These are phyloP conservation scores for Aquilaria sinensis DNA, from an alignment of 345 rosid species.

Conservation along the genomic window DNA sequence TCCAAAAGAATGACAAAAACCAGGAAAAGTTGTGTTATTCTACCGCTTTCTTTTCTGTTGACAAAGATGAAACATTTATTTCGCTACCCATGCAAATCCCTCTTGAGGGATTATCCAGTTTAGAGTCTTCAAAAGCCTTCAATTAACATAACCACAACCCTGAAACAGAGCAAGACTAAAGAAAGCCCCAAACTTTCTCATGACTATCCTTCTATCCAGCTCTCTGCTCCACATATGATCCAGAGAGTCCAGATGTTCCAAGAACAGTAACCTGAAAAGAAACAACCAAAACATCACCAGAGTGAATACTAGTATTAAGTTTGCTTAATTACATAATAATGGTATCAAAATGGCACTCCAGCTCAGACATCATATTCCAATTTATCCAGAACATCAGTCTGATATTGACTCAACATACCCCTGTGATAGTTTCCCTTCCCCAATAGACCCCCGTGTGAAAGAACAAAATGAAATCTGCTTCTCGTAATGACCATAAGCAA, in stretches of 20 bases:
- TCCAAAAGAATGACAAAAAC: too few relatives aligned
- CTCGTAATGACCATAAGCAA: too few relatives aligned
- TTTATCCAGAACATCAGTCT: too few relatives aligned
- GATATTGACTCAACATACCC: too few relatives aligned
- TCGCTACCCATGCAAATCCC: conserved; percentile 12
- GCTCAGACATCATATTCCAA: too few relatives aligned
- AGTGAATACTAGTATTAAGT: too few relatives aligned
- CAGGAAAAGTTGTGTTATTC: too few relatives aligned
- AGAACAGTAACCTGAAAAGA: conserved; percentile 72
- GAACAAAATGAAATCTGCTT: too few relatives aligned
- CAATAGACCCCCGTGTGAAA: too few relatives aligned
- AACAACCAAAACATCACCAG: not conserved
- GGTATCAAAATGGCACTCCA: too few relatives aligned
- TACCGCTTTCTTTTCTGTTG: not conserved
- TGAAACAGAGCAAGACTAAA: not conserved
- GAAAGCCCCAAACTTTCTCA: not conserved
- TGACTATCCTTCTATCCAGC: conserved; percentile 20
- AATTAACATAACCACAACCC: conserved; percentile 6
- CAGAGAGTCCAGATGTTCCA: conserved; percentile 88
- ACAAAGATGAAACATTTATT: conserved; percentile 18
- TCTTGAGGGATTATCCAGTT: conserved; percentile 3
- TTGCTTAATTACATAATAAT: too few relatives aligned
- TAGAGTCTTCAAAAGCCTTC: conserved; percentile 5
- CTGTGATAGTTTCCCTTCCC: too few relatives aligned
- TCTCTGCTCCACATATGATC: conserved; percentile 87